Evolutionary conservation across 345 rosid genomes (phyloP), one percentile per base, ranked within the genome.

Genomic region (Linum lewisii): DNA sequence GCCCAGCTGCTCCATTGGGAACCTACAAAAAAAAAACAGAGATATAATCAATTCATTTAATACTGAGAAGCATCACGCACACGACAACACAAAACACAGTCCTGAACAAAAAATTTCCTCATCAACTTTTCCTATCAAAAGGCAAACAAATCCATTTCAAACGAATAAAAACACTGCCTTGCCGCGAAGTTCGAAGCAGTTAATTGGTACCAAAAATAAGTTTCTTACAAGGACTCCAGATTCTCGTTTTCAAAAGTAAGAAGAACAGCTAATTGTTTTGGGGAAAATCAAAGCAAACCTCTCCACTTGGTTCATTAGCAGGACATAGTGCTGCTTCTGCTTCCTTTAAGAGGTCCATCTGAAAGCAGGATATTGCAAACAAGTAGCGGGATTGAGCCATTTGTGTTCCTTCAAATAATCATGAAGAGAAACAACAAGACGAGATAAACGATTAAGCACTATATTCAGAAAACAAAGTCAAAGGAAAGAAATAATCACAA

Each of bases 1-100:
- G 97, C 66, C 99, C 97, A 36, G 97, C 82, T 56, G 97, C 99
- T 61, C 96, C 92, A 73, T 93, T 87, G 23, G 99, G 99, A 66
- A 93, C 80, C 99, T 93, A 69, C 68, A 68, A 15, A 75, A 42
- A 61, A 54, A 20, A 61, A 19, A 63, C 24, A 51, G 7, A 29
- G 34, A 16, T n/a, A 47, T 51, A 44, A 71, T 7, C 49, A 69
- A 60, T 59, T 44, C 60, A 38, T 36, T 15, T 19, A 21, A n/a
- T 52, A 51, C 47, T 16, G 47, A 24, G 19, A 57, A 69, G 25
- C 22, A n/a, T 22, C 2, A 24, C 63, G 24, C 50, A 61, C 57
- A 54, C 18, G 22, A 13, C 69, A 23, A 52, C 5, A 18, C 21
- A 52, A 8, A 21, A 19, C 23, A 20, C 19, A 20, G 7, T 19